A percentile compares a stretch with the other conserved stretches of the same genome.
Conservation (phyloP, 2,329 filamentous ascomycete genomes). For the Clarireedia sp. region DNA sequence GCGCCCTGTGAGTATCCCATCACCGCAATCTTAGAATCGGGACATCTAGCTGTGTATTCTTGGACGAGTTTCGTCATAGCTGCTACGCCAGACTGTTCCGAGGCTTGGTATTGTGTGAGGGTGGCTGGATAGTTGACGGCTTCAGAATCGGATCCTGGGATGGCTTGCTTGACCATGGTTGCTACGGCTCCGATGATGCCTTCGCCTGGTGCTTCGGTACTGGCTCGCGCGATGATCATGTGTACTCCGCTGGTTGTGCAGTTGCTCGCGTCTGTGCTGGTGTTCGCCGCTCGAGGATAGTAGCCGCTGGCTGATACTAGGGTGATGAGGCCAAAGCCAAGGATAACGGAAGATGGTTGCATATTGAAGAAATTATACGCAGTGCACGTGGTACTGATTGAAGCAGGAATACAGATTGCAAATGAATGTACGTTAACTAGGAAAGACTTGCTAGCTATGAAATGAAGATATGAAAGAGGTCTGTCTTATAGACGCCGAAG, state of each 20-base stretch:
- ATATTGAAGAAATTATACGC: neutral
- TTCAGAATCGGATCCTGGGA: constrained; percentile 29
- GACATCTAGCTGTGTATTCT: constrained; percentile 27
- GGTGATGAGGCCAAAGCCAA: neutral
- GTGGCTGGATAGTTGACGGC: constrained; percentile 30
- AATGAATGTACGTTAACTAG: too few relatives aligned
- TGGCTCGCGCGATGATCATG: constrained; percentile 33
- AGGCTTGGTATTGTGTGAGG: constrained; percentile 22
- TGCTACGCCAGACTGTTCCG: constrained; percentile 27
- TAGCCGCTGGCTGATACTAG: neutral
- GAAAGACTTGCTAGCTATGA: too few relatives aligned
- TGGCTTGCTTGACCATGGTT: constrained; percentile 23
- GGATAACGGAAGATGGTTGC: neutral
- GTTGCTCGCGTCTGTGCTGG: neutral
- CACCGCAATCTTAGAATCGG: constrained; percentile 25
- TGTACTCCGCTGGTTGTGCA: constrained; percentile 14
- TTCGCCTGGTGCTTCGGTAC: constrained; percentile 29
- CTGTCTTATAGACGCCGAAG: too few relatives aligned
- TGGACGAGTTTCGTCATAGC: constrained; percentile 27
- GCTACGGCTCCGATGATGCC: constrained; percentile 30
- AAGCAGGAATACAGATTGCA: neutral
- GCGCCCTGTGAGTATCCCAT: constrained; percentile 22
- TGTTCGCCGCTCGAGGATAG: neutral
- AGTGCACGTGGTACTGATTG: neutral
- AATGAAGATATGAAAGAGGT: too few relatives aligned